A percentile compares a stretch with the other conserved stretches of the same genome.
Conservation (phyloP, 1,139 yeast genomes). For the Geotrichum fermentans region DNA sequence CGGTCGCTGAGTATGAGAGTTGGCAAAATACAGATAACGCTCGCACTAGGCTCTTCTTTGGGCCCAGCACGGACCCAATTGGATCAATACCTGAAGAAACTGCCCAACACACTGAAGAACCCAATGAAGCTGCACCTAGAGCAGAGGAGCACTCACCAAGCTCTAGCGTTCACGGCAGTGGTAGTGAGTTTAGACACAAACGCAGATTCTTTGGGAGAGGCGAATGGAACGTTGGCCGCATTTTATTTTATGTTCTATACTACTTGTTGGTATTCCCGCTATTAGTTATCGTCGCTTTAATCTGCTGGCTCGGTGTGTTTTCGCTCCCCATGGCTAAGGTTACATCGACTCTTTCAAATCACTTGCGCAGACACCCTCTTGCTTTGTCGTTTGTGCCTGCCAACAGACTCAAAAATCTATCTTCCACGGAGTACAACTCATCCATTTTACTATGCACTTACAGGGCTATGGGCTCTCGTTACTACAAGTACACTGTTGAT, state of each 20-base stretch:
- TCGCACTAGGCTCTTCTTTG: slow-evolving; percentile 65
- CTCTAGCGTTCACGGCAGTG: slow-evolving; percentile 2
- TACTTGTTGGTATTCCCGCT: slow-evolving; percentile 69
- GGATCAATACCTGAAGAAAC: slow-evolving; percentile 29
- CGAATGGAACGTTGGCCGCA: slow-evolving; percentile 80
- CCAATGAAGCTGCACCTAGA: background rate
- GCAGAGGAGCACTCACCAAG: slow-evolving; percentile 2
- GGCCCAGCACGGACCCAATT: slow-evolving; percentile 36
- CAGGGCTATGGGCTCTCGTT: slow-evolving; percentile 85
- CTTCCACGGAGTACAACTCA: slow-evolving; percentile 27
- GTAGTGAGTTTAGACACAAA: slow-evolving; percentile 24
- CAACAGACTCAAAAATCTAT: slow-evolving; percentile 35
- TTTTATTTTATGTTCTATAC: slow-evolving; percentile 69
- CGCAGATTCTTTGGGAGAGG: slow-evolving; percentile 84
- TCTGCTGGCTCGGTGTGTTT: slow-evolving; percentile 81
- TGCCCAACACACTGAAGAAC: slow-evolving; percentile 1
- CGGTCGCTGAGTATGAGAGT: slow-evolving; percentile 75
- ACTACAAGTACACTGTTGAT: slow-evolving; percentile 91
- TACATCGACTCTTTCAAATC: slow-evolving; percentile 61
- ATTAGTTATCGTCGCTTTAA: slow-evolving; percentile 48
- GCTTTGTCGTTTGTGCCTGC: slow-evolving; percentile 71
- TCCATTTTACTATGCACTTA: slow-evolving; percentile 72
- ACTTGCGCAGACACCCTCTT: slow-evolving; percentile 83
- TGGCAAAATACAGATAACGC: slow-evolving; percentile 73
- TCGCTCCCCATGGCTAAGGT: slow-evolving; percentile 92